Percentiles rank a stretch among this genome's conserved stretches.
phyloP scores from a whole-genome alignment of 495 filamentous ascomycete genomes.

The Neurospora sp. region DNA sequence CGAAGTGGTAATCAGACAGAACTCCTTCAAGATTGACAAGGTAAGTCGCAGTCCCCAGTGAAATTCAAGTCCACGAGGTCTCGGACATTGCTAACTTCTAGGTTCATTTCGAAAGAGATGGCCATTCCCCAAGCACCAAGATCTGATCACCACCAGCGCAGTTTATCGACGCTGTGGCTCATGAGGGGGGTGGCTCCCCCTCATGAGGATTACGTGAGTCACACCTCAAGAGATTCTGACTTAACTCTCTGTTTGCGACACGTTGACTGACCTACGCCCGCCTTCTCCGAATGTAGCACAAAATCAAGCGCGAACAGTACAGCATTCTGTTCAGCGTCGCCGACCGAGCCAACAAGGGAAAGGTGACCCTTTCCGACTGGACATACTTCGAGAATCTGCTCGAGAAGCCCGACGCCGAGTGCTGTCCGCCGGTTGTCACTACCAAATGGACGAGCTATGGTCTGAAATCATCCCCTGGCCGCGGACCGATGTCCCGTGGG shows the following conservation, averaged over 20 bases:
- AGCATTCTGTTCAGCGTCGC: slow-evolving; percentile 84
- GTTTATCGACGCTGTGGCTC: slow-evolving; percentile 81
- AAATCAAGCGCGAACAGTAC: slow-evolving; percentile 93
- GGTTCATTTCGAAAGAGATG: background rate
- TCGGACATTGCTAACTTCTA: background rate
- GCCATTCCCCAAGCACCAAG: background rate
- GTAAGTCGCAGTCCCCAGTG: background rate
- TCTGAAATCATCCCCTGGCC: no score
- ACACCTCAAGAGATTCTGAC: background rate
- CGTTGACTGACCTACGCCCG: slow-evolving; percentile 10
- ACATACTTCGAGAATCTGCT: slow-evolving; percentile 86
- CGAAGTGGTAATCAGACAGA: background rate
- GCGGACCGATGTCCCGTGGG: no score
- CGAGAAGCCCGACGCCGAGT: slow-evolving; percentile 90
- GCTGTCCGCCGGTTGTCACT: no score
- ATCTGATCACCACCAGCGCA: slow-evolving; percentile 18
- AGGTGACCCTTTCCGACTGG: slow-evolving; percentile 76
- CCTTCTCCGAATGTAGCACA: slow-evolving; percentile 53
- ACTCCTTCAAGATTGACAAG: background rate
- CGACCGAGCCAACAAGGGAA: slow-evolving; percentile 62
- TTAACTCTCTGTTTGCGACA: slow-evolving; percentile 12
- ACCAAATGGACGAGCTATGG: no score
- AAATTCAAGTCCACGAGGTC: background rate
- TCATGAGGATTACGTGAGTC: slow-evolving; percentile 79
- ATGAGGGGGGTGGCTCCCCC: slow-evolving; percentile 35